A percentile compares a stretch with the other conserved stretches of the same genome.
Evolutionary conservation across 495 filamentous ascomycete genomes (phyloP).

Genomic region (Sordaria brevicollis): DNA sequence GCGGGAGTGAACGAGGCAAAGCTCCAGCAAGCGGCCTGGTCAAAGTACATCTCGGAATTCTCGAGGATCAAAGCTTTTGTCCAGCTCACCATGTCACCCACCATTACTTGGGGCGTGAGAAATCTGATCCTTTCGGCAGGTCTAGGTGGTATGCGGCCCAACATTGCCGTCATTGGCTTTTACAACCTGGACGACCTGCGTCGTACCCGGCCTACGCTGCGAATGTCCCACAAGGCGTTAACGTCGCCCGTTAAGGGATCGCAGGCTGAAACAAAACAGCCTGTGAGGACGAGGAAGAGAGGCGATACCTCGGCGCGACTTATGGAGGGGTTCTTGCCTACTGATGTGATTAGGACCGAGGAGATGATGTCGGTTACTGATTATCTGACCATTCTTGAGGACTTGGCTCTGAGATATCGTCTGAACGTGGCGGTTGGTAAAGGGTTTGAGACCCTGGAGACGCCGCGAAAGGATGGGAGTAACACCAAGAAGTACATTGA

Average conservation of each 20-base stretch:
- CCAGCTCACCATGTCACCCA: slow-evolving; percentile 71
- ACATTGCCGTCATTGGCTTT: slow-evolving; percentile 69
- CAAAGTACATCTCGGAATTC: slow-evolving; percentile 69
- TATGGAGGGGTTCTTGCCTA: slow-evolving; percentile 45
- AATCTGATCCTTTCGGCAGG: slow-evolving; percentile 76
- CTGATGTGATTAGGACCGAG: slow-evolving; percentile 49
- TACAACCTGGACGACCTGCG: slow-evolving; percentile 68
- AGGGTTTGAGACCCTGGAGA: slow-evolving; percentile 67
- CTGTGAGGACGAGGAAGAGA: slow-evolving; percentile 18
- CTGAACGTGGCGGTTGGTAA: slow-evolving; percentile 82
- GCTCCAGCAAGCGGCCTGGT: slow-evolving; percentile 70
- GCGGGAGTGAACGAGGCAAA: slow-evolving; percentile 70
- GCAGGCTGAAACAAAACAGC: slow-evolving; percentile 9
- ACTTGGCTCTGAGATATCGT: slow-evolving; percentile 64
- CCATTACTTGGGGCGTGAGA: slow-evolving; percentile 74
- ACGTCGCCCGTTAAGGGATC: slow-evolving; percentile 19
- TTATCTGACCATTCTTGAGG: slow-evolving; percentile 79
- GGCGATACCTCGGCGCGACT: slow-evolving; percentile 36
- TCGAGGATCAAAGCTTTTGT: slow-evolving; percentile 87
- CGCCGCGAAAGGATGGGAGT: slow-evolving; percentile 45
- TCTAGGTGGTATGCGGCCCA: slow-evolving; percentile 82
- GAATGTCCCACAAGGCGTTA: background rate
- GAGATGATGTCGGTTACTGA: slow-evolving; percentile 52
- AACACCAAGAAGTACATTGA: slow-evolving; percentile 74
- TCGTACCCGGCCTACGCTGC: slow-evolving; percentile 26